phyloP scores from a whole-genome alignment of 345 rosid genomes.

The Angophora floribunda region DNA sequence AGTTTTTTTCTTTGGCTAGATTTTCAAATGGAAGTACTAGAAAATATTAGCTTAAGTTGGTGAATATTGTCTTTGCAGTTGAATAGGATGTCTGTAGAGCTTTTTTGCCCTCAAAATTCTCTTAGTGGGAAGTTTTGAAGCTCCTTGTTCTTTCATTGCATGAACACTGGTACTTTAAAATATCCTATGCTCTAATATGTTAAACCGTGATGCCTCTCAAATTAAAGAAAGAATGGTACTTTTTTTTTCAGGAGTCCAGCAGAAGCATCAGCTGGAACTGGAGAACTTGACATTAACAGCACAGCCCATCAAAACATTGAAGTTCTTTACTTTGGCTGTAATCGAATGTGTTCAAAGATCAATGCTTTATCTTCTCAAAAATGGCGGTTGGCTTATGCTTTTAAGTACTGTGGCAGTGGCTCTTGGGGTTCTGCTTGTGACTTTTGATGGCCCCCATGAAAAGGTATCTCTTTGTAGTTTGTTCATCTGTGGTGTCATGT shows the following conservation, averaged over 20 bases:
- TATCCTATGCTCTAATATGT: background rate
- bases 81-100: background rate
- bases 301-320: constrained; percentile 72
- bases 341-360: constrained; percentile 44
- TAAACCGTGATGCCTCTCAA: background rate
- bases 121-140: background rate
- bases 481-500: background rate
- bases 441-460: constrained; percentile 81
- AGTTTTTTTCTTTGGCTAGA: background rate
- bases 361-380: constrained; percentile 42
- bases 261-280: constrained; percentile 59
- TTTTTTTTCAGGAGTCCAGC: constrained; percentile 36
- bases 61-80: background rate
- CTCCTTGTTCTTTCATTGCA: background rate
- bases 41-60: background rate
- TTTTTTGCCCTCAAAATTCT: background rate
- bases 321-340: constrained; percentile 52
- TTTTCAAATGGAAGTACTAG: background rate
- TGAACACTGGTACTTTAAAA: background rate
- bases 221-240: background rate
- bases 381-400: constrained; percentile 70
- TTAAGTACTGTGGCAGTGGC: constrained; percentile 25
- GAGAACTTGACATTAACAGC: constrained; percentile 57
- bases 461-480: constrained; percentile 35
- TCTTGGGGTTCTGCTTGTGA: constrained; percentile 43